A percentile compares a stretch with the other conserved stretches of the same genome.
phyloP scores from a whole-genome alignment of 139 green algal species.

The Tetraselmis chui region DNA sequence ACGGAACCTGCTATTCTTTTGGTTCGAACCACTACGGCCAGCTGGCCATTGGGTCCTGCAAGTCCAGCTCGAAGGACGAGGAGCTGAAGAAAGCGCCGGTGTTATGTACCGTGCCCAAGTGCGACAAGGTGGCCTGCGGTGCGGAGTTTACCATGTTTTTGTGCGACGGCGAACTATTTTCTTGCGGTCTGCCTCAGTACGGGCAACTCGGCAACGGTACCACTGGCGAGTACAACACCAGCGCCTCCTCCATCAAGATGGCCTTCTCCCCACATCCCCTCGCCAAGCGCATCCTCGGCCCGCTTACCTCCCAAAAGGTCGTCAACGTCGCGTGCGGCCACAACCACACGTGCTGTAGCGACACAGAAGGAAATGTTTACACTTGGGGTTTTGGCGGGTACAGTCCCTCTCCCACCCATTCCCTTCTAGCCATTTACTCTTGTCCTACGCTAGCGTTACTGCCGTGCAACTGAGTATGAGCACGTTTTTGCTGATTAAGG shows the following conservation, averaged over 20 bases:
- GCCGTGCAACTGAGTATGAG: conserved; percentile 22
- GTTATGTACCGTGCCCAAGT: conserved; percentile 9
- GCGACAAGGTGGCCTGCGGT: conserved; percentile 60
- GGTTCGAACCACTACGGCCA: conserved; percentile 79
- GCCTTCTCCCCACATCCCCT: conserved; percentile 78
- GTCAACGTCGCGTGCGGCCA: conserved; percentile 68
- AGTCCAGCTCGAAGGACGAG: conserved; percentile 17
- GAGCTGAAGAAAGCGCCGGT: conserved; percentile 44
- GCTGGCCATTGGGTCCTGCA: conserved; percentile 57
- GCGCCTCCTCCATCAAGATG: conserved; percentile 82
- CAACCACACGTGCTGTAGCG: conserved; percentile 63
- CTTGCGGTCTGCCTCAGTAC: conserved; percentile 74
- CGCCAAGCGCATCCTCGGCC: conserved; percentile 50
- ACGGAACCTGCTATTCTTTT: conserved; percentile 63
- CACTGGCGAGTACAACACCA: conserved; percentile 84
- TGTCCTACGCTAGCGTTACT: background rate
- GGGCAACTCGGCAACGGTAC: conserved; percentile 88
- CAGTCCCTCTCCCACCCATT: conserved; percentile 1
- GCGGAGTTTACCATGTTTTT: conserved; percentile 88
- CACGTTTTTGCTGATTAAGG: conserved; percentile 7
- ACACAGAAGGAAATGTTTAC: conserved; percentile 53
- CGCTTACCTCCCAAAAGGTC: conserved; percentile 40
- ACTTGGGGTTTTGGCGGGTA: conserved; percentile 65
- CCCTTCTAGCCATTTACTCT: background rate
- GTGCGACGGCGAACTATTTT: conserved; percentile 28